Conservation (phyloP, 106 monocot species). For the Ottelia alismoides region DNA sequence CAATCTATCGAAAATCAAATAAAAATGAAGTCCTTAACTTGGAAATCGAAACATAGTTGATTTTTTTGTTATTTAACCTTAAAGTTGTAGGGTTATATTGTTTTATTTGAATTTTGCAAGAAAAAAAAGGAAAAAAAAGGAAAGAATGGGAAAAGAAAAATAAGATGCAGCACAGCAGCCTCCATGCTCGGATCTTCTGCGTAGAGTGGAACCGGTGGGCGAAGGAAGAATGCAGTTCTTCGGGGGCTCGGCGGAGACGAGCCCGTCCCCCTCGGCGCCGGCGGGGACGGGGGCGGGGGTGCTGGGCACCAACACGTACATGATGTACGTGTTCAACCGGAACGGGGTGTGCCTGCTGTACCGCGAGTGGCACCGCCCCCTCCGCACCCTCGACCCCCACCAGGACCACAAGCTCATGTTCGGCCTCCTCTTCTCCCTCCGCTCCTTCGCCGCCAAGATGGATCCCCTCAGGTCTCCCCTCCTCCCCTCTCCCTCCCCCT, state of each 20-base stretch:
- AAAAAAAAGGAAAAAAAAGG: too few species aligned
- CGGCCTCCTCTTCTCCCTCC: slow-evolving; percentile 83
- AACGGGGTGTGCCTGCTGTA: slow-evolving; percentile 57
- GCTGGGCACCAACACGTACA: slow-evolving; percentile 41
- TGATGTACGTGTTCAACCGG: slow-evolving; percentile 82
- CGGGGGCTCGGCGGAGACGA: slow-evolving; percentile 32
- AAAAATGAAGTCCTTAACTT: too few species aligned
- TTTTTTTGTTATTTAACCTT: too few species aligned
- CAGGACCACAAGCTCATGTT: slow-evolving; percentile 95
- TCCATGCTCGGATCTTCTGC: too few species aligned
- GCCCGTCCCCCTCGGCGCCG: slow-evolving; percentile 47
- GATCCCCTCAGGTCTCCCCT: slow-evolving; percentile 61
- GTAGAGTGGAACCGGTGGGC: too few species aligned
- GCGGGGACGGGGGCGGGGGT: slow-evolving; percentile 31
- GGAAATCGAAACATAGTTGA: too few species aligned
- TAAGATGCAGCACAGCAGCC: too few species aligned
- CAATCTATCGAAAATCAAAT: too few species aligned
- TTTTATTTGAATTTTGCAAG: too few species aligned
- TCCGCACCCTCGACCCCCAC: slow-evolving; percentile 51
- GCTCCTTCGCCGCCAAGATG: slow-evolving; percentile 85
- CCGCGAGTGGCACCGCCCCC: slow-evolving; percentile 75
- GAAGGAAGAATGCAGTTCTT: slow-evolving; percentile 80
- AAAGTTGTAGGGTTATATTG: too few species aligned
- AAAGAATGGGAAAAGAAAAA: too few species aligned
- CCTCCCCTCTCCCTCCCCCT: too few species aligned